Percentiles rank a stretch among this genome's conserved stretches.
phyloP scores from a whole-genome alignment of 345 rosid species.

The Combretum micranthum region DNA sequence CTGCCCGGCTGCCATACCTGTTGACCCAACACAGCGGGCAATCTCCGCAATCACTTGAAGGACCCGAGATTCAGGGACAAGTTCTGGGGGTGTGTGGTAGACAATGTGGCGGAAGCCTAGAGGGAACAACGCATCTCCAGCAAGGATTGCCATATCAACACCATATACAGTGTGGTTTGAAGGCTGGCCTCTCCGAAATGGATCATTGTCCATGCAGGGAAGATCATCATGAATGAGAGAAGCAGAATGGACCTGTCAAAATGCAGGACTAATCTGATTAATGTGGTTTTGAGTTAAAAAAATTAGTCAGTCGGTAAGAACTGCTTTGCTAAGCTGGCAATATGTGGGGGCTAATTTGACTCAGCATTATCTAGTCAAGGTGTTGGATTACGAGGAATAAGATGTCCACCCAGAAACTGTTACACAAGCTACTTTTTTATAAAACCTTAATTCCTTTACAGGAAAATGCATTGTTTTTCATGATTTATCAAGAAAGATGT shows the following conservation, averaged over 20 bases:
- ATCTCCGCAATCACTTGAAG: slow-evolving; percentile 82
- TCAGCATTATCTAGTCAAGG: no score
- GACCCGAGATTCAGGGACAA: slow-evolving; percentile 55
- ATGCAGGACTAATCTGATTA: not conserved
- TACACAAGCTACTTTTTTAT: no score
- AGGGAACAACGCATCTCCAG: slow-evolving; percentile 96
- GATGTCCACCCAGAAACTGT: no score
- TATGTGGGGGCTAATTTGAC: no score
- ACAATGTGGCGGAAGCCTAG: slow-evolving; percentile 90
- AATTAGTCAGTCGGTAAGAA: no score
- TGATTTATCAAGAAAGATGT: no score
- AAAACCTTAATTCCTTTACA: no score
- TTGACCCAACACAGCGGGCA: slow-evolving; percentile 86
- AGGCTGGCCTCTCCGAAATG: slow-evolving; percentile 77
- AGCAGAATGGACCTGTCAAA: slow-evolving; percentile 70
- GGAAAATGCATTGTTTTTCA: no score
- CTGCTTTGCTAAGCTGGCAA: no score
- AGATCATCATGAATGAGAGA: slow-evolving; percentile 91
- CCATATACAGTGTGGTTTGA: slow-evolving; percentile 78
- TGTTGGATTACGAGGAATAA: no score
- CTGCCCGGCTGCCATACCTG: slow-evolving; percentile 98
- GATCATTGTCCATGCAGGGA: slow-evolving; percentile 92
- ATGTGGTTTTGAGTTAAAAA: not conserved
- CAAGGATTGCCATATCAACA: slow-evolving; percentile 81
- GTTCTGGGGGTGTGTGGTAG: slow-evolving; percentile 53